Evolutionary conservation across 352 stramenopile species (phyloP).

Genomic region (Phytopythium oedochilum): DNA sequence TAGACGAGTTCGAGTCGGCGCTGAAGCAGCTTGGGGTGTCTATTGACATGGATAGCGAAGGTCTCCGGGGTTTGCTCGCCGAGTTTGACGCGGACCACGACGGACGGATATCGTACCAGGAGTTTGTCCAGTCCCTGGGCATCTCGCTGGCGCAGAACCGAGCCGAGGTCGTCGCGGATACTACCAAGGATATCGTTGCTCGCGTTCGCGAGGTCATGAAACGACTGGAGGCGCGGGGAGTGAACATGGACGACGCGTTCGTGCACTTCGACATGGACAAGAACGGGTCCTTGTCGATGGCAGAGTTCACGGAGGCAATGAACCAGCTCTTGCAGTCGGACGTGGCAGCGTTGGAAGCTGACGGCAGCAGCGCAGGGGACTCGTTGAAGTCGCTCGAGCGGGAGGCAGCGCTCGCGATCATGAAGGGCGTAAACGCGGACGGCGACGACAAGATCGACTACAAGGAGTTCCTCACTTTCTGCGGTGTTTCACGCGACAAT

Average conservation of each 20-base stretch:
- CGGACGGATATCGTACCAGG: constrained; percentile 65
- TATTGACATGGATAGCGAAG: constrained; percentile 20
- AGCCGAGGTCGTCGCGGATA: constrained; percentile 35
- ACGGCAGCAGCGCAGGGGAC: constrained; percentile 2
- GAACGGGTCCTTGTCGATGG: constrained; percentile 48
- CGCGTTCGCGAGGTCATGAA: constrained; percentile 40
- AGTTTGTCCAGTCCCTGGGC: constrained; percentile 69
- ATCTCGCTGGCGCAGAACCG: constrained; percentile 42
- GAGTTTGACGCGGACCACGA: constrained; percentile 60
- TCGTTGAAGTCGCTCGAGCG: constrained; percentile 32
- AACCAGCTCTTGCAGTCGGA: constrained; percentile 35
- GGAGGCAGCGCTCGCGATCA: constrained; percentile 33
- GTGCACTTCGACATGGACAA: constrained; percentile 62
- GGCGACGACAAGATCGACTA: constrained; percentile 60
- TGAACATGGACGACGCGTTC: constrained; percentile 61
- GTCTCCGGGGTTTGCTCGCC: constrained; percentile 34
- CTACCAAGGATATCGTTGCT: constrained; percentile 36
- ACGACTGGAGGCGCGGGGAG: constrained; percentile 36
- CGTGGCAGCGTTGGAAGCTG: not conserved
- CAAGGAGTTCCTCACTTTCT: constrained; percentile 57
- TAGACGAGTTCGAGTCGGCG: constrained; percentile 44
- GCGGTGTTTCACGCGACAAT: constrained; percentile 23
- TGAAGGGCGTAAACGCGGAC: constrained; percentile 58
- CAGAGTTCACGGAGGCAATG: constrained; percentile 48
- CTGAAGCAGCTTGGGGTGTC: constrained; percentile 49